Evolutionary conservation across 2,329 filamentous ascomycete species (phyloP), one percentile per base, ranked within the genome.

Genomic region (Didymella segeticola): DNA sequence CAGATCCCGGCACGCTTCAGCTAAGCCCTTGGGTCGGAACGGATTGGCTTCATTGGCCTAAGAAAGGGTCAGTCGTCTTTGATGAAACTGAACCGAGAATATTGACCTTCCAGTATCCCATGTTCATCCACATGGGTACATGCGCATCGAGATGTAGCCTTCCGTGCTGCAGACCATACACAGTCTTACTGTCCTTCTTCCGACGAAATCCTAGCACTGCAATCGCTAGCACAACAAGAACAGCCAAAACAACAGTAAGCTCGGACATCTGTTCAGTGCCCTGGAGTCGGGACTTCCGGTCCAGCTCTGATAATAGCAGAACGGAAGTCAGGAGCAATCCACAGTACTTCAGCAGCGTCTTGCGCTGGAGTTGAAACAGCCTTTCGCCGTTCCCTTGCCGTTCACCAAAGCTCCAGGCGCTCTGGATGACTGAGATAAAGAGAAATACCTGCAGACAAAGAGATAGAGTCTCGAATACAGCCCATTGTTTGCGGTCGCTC

Each of bases 81-180:
- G 6, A 14, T 8, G 11, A 15, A 7, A 9, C 6, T 3, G 12
- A 10, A 25, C 3, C 19, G 1, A n/a, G 5, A 11, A 9, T 9
- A 20, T 38, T 39, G 6, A 74, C 80, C 65, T 78, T 80, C 84
- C 83, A 86, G 55, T 82, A 86, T 0, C 83, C 84, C 72, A 86
- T 79, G 51, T 86, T 86, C 82, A 86, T 86, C 83, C 84, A 86
- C 82, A 85, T 83, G n/a, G 76, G 77, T 4, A 60, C 56, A 1
- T 79, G 78, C 1, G 81, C 64, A 15, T 75, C 69, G 19, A 83
- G 57, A 60, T 86, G 84, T 42, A 86, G 77, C 56, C 82, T 78
- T 57, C 82, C 84, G 74, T 86, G 83, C 15, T 82, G 80, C 6
- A 85, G 70, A 1, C 79, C 78, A 58, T 85, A 85, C 5, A 72